Conservation (phyloP, 345 rosid genomes). For the Schrenkiella parvula region DNA sequence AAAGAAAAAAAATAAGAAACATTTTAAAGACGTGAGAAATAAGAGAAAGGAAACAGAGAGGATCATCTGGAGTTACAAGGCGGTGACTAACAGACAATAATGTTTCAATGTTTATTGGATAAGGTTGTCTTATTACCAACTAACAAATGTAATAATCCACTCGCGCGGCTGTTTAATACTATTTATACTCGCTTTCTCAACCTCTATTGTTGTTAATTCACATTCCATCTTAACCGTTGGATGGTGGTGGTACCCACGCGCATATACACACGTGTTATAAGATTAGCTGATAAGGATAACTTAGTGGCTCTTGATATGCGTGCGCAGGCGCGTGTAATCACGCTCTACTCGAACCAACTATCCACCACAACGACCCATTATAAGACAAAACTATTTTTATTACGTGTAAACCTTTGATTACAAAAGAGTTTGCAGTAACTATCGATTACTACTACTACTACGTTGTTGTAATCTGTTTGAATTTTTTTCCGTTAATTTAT, state of each 20-base stretch:
- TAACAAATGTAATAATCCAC: background rate
- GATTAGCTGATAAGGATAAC: background rate
- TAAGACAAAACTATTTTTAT: background rate
- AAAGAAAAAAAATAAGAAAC: background rate
- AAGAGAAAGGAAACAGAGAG: background rate
- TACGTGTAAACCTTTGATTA: background rate
- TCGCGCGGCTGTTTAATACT: background rate
- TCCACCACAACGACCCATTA: background rate
- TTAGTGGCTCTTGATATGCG: background rate
- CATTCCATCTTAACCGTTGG: background rate
- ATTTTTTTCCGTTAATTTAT: too few relatives aligned
- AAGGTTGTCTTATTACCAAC: constrained; percentile 17
- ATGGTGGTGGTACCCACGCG: background rate
- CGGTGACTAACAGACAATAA: constrained; percentile 21
- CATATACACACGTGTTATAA: background rate
- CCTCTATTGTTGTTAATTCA: background rate
- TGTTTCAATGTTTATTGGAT: too few relatives aligned
- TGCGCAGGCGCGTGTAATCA: background rate
- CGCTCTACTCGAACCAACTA: constrained; percentile 7
- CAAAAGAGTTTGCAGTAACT: background rate
- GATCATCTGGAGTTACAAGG: background rate
- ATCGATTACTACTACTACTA: too few relatives aligned
- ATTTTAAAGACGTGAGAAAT: background rate
- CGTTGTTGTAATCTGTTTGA: too few relatives aligned
- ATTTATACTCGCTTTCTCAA: background rate